These are phyloP conservation scores for Trypanosoma grayi DNA, from an alignment of 208 protist genomes.

Conservation along the genomic window DNA sequence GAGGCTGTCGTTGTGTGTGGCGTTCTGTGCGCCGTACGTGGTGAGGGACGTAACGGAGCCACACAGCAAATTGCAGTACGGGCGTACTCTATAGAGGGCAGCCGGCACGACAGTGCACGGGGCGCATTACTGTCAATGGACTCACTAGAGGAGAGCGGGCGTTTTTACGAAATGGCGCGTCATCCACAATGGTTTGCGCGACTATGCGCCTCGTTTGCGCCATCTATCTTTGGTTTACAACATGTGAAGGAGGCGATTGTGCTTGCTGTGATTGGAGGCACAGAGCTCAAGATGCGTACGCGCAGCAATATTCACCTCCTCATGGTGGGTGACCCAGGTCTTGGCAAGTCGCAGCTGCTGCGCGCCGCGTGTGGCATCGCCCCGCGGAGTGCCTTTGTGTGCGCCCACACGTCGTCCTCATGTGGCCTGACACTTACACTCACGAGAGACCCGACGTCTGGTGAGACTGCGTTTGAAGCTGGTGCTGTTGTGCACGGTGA, in stretches of 20 bases:
- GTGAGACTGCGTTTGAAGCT: conserved; percentile 96
- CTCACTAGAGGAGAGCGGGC: conserved; percentile 61
- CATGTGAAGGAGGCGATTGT: conserved; percentile 97
- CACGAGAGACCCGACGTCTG: conserved; percentile 80
- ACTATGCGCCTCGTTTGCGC: conserved; percentile 94
- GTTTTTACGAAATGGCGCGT: conserved; percentile 85
- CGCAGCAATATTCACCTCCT: conserved; percentile 94
- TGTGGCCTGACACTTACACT: conserved; percentile 98
- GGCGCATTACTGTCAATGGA: conserved; percentile 18
- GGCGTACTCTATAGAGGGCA: conserved; percentile 33
- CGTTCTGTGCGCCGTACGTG: conserved; percentile 54
- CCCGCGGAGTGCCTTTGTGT: conserved; percentile 98
- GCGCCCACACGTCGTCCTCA: conserved; percentile 97
- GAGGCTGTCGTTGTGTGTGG: conserved; percentile 71
- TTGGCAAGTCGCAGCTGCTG: conserved; percentile 98
- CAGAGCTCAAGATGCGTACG: conserved; percentile 36
- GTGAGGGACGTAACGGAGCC: conserved; percentile 37
- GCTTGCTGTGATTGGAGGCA: conserved; percentile 95
- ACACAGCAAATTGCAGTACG: conserved; percentile 38
- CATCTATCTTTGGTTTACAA: conserved; percentile 96
- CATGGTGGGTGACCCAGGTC: conserved; percentile 96
- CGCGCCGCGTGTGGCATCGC: conserved; percentile 88
- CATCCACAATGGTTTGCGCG: conserved; percentile 82
- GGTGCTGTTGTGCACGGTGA: conserved; percentile 98
- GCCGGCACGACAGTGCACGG: conserved; percentile 7